phyloP scores from a whole-genome alignment of 2,329 filamentous ascomycete species.

The Colletotrichum simmondsii region DNA sequence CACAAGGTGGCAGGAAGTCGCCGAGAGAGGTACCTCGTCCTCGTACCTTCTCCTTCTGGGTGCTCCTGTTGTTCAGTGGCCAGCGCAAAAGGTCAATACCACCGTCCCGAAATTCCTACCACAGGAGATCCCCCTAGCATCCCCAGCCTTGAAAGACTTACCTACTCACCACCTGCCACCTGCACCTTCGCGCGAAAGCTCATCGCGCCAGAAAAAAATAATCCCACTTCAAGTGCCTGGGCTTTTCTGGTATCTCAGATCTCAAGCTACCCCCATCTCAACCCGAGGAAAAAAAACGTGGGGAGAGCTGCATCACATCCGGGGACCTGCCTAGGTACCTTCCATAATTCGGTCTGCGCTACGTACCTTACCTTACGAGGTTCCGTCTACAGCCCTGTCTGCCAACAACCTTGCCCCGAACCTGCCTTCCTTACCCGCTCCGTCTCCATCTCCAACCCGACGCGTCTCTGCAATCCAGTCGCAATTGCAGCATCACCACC shows the following conservation, averaged over 20 bases:
- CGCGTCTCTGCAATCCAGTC: conserved; percentile 30
- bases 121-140: not conserved
- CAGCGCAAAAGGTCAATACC: not conserved
- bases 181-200: not conserved
- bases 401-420: conserved; percentile 15
- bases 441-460: conserved; percentile 26
- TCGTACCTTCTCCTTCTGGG: not conserved
- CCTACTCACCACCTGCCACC: too few relatives aligned
- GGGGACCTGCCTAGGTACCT: not conserved
- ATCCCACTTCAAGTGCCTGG: not conserved
- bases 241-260: not conserved
- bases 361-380: not conserved
- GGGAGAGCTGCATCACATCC: conserved; percentile 6
- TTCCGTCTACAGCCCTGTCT: conserved; percentile 17
- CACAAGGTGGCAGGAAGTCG: not conserved
- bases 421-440: not conserved
- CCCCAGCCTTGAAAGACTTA: not conserved
- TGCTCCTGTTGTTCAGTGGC: not conserved
- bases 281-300: conserved; percentile 2
- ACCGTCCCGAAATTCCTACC: not conserved
- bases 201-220: not conserved
- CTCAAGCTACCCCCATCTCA: conserved; percentile 1
- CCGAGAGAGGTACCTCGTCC: not conserved
- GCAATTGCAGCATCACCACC: conserved; percentile 23
- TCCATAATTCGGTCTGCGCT: not conserved